Evolutionary conservation across 208 protist species (phyloP), one percentile per base, ranked within the genome.

Genomic region (Leishmania tropica): DNA sequence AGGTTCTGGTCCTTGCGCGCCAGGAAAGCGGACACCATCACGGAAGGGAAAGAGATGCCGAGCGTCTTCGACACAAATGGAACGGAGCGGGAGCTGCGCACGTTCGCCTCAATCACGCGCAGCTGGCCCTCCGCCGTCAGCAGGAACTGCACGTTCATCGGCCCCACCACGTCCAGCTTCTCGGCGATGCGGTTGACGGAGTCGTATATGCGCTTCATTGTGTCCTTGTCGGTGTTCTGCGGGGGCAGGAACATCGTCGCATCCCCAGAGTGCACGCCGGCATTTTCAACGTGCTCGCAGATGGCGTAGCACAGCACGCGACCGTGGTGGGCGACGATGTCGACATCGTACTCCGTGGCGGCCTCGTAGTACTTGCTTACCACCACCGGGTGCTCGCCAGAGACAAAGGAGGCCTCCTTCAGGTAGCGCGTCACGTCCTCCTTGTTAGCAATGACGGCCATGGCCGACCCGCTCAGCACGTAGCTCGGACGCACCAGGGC

Each of bases 131-230:
- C 96, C 81, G 94, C 90, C 73, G 99, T 99, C 45, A 98, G 94
- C 62, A 99, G 93, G 87, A 99, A 99, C 92, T 99, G 99, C 76
- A 99, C 98, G 91, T 99, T 99, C 96, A 99, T 99, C 54, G 99
- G 99, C 54, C 99, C 99, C n/a, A 94, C 90, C 31, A 92, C 78
- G 60, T 99, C 93, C n/a, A 99, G 98, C 80, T 93, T 86, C 83
- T 94, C 89, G 53, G 98, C 97, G 79, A 99, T 95, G 83, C 96
- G 88, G 88, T 96, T 90, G 76, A 89, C 88, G 37, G 92, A 88
- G 80, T 94, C 87, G 79, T 95, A 94, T 28, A 97, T 94, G 67
- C 85, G 82, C 85, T 96, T 93, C 90, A 96, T 94, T 51, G 89
- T 94, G 24, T 94, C 91, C 85, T 94, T 95, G 86, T 94, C 85